Evolutionary conservation across 495 filamentous ascomycete genomes (phyloP).

Genomic region (Sordaria brevicollis): DNA sequence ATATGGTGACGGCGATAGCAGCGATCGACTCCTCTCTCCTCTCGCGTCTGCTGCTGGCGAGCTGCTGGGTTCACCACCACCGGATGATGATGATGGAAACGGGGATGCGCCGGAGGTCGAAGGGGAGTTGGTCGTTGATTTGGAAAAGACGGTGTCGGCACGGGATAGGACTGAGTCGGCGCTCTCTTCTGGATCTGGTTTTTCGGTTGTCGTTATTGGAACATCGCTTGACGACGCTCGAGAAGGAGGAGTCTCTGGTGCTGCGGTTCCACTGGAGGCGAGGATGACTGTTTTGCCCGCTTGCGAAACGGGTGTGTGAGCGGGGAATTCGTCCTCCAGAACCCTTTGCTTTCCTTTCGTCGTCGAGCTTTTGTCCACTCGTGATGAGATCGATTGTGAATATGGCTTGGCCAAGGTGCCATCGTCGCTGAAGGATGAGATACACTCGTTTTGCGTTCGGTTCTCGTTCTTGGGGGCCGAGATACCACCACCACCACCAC

Average conservation of each 20-base stretch:
- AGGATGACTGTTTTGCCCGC: background rate
- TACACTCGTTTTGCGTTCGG: background rate
- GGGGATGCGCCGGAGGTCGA: constrained; percentile 1
- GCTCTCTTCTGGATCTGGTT: constrained; percentile 1
- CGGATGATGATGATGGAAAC: too few relatives aligned
- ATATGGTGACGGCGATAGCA: background rate
- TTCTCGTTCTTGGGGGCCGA: background rate
- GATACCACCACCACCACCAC: too few relatives aligned
- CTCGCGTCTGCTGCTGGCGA: background rate
- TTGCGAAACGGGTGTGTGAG: background rate
- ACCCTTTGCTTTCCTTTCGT: background rate
- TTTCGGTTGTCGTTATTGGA: constrained; percentile 1
- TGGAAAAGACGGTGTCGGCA: constrained; percentile 1
- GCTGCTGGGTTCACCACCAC: background rate
- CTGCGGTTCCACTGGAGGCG: background rate
- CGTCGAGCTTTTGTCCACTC: background rate
- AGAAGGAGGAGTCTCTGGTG: background rate
- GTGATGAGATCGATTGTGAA: background rate
- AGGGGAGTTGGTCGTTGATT: constrained; percentile 4
- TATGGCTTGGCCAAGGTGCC: background rate
- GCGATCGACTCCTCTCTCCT: background rate
- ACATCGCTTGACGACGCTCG: background rate
- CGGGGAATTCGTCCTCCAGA: background rate
- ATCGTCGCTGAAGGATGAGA: background rate
- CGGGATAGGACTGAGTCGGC: background rate